A percentile compares a stretch with the other conserved stretches of the same genome.
These are phyloP conservation scores for Kalaharituber pfeilii DNA, from an alignment of 2,329 filamentous ascomycete genomes.

Conservation along the genomic window DNA sequence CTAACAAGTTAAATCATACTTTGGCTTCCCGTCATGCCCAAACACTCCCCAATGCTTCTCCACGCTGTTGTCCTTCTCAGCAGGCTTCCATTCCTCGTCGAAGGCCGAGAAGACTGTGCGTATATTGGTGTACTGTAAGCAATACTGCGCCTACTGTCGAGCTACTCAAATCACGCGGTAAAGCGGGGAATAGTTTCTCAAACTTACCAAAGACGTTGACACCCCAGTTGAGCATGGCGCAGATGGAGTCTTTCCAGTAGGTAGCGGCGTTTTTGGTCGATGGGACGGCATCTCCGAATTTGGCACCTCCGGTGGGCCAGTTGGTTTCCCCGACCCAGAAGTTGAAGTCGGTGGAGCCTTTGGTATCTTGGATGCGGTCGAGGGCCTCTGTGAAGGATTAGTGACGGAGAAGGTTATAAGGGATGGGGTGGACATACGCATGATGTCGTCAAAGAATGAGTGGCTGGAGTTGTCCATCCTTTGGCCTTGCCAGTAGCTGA, in stretches of 20 bases:
- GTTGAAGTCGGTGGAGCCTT: constrained; percentile 36
- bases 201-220: constrained; percentile 44
- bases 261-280: constrained; percentile 39
- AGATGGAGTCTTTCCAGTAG: constrained; percentile 47
- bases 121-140: too few relatives aligned
- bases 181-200: background rate
- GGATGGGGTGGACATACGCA: constrained; percentile 33
- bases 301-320: constrained; percentile 47
- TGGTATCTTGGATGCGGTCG: constrained; percentile 42
- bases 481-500: constrained; percentile 55
- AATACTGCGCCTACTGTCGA: too few relatives aligned
- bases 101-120: constrained; percentile 51
- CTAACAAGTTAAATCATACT: constrained; percentile 31
- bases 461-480: constrained; percentile 39
- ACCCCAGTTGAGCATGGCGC: constrained; percentile 46
- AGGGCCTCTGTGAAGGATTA: constrained; percentile 23
- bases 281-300: constrained; percentile 45
- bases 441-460: constrained; percentile 51
- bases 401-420: background rate
- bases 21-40: constrained; percentile 39
- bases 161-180: too few relatives aligned
- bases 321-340: constrained; percentile 54
- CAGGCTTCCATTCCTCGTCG: constrained; percentile 55
- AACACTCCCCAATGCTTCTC: constrained; percentile 55
- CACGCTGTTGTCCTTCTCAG: constrained; percentile 44